Base-by-base conservation (phyloP, 805 yeast species). In the Wickerhamomyces alni region DNA sequence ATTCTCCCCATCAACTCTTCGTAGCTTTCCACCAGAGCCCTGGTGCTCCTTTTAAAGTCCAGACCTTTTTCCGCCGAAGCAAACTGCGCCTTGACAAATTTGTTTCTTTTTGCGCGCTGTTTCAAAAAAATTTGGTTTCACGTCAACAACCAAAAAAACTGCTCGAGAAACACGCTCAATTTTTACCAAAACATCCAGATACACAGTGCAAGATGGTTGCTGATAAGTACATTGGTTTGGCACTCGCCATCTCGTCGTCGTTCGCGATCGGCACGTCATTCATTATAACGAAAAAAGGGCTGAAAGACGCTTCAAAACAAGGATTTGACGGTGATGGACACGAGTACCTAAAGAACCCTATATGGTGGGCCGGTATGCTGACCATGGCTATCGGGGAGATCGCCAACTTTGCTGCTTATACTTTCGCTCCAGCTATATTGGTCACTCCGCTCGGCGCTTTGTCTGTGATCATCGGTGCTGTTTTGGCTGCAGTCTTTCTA, bases 401-500 rank as follows among this genome's bases (percentile, higher is more conserved):
- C 30, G 95, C 96, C 42, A 87, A 87, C 58, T 87, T 87, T 58
- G 96, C 96, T 4, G 96, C 96, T 0, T 87, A 87, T 58, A 87
- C 96, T 2, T 87, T 87, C 70, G 96, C 96, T 0, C 96, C 96
- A 3, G 94, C 96, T 1, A 84, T 88, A 47, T 63, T 87, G 50
- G 96, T 87, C 31, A 87, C 96, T 5, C 96, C 96, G 6, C 67
- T 87, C 40, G 96, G 96, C 11, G 96, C 96, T 0, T 66, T 87
- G 21, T 79, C 89, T 8, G 96, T 87, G 18, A 85, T 87, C 47
- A 87, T 87, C 44, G 96, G 96, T 13, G 95, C 96, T 2, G 87
- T 87, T 7, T 67, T 87, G 46, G 96, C 96, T 1, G 82, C 95
- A 3, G 59, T 87, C 4, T 87, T 87, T 55, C 66, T 87, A 47